Evolutionary conservation across 2,329 filamentous ascomycete genomes (phyloP).

Genomic region (Dactylellina sp.): DNA sequence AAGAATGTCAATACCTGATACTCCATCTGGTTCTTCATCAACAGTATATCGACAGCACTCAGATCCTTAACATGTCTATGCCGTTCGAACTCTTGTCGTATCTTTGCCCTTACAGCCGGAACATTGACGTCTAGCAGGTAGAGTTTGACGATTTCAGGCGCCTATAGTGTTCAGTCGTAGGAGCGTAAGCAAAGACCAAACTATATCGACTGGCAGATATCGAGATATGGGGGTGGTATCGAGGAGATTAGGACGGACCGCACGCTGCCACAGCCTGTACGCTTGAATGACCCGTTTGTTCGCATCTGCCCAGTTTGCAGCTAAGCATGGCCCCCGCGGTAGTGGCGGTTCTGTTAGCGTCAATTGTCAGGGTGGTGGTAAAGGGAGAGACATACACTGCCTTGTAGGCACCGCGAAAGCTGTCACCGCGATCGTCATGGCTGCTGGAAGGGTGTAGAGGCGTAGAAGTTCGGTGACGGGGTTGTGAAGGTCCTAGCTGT

Average conservation of each 20-base stretch:
- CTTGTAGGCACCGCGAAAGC: conserved; percentile 85
- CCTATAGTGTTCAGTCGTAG: conserved; percentile 68
- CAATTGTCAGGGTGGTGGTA: conserved; percentile 34
- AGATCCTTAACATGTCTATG: conserved; percentile 93
- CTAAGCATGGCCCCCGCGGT: conserved; percentile 19
- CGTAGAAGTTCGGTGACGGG: background rate
- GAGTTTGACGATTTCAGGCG: conserved; percentile 96
- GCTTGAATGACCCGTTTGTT: conserved; percentile 85
- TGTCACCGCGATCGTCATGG: conserved; percentile 90
- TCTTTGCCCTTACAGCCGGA: conserved; percentile 87
- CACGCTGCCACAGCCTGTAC: conserved; percentile 95
- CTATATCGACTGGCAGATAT: background rate
- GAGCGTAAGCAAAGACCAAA: background rate
- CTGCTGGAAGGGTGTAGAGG: conserved; percentile 3
- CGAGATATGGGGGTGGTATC: background rate
- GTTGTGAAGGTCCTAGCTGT: background rate
- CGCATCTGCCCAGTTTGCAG: conserved; percentile 80
- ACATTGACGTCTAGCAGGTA: conserved; percentile 92
- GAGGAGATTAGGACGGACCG: conserved; percentile 73
- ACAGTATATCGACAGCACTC: conserved; percentile 84
- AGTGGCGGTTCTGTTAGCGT: conserved; percentile 12
- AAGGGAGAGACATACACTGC: conserved; percentile 72
- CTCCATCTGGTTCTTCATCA: conserved; percentile 91
- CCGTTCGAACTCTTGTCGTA: conserved; percentile 96
- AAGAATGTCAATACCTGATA: conserved; percentile 82